Percentiles rank a stretch among this genome's conserved stretches.
These are phyloP conservation scores for Cairneyella variabilis DNA, from an alignment of 495 filamentous ascomycete species.

Conservation along the genomic window DNA sequence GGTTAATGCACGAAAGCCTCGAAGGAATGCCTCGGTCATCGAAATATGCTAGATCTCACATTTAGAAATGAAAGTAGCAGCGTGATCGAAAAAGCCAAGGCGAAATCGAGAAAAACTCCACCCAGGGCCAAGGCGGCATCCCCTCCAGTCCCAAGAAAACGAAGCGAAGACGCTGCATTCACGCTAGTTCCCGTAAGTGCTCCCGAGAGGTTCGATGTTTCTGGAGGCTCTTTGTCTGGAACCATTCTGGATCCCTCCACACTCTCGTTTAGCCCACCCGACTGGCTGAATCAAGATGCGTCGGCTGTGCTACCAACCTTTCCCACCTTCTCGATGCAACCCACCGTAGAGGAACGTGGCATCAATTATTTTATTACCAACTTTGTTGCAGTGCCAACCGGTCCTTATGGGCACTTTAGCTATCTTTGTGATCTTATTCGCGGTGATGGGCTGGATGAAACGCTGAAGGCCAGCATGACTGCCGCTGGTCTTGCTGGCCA, in stretches of 20 bases:
- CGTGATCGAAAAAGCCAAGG: conserved; percentile 56
- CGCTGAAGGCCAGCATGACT: conserved; percentile 38
- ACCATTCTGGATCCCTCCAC: neutral
- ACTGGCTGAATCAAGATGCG: neutral
- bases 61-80: conserved; percentile 68
- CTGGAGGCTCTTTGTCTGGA: neutral
- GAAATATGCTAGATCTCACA: conserved; percentile 63
- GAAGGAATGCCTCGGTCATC: conserved; percentile 64
- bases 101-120: conserved; percentile 31
- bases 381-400: conserved; percentile 31
- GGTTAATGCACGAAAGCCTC: conserved; percentile 59
- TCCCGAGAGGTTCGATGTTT: neutral
- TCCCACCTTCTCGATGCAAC: conserved; percentile 1
- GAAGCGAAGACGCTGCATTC: neutral
- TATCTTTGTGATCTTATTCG: conserved; percentile 26
- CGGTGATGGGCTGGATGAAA: conserved; percentile 26
- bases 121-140: neutral
- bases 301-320: neutral
- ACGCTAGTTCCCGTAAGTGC: neutral
- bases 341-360: conserved; percentile 34
- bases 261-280: neutral
- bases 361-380: conserved; percentile 40
- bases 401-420: conserved; percentile 28
- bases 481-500: conserved; percentile 47
- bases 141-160: neutral